phyloP scores from a whole-genome alignment of 169 alveolate genomes.

The Babesia ovata region DNA sequence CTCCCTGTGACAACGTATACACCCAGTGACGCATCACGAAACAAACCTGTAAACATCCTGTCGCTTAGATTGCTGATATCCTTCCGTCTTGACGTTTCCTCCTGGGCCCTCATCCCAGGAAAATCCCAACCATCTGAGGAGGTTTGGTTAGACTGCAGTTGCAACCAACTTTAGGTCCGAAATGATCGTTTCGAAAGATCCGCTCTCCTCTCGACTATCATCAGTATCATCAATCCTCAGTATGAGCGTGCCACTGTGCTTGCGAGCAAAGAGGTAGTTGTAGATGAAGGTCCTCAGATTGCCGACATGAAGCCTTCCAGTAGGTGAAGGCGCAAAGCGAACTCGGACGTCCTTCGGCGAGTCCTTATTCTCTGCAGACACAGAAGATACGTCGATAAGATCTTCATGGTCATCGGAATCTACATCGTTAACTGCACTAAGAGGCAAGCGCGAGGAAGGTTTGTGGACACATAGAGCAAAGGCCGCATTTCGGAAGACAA shows the following conservation, averaged over 20 bases:
- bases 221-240: conserved; percentile 85
- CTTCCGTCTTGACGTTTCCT: conserved; percentile 70
- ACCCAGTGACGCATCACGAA: not conserved
- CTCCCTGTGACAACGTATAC: conserved; percentile 47
- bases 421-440: too few species aligned
- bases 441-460: too few species aligned
- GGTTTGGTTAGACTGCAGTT: not conserved
- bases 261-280: conserved; percentile 73
- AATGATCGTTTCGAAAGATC: conserved; percentile 63
- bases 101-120: conserved; percentile 83
- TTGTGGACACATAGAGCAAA: too few species aligned
- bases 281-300: conserved; percentile 81
- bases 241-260: conserved; percentile 68
- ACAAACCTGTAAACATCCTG: conserved; percentile 66
- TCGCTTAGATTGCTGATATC: conserved; percentile 81
- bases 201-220: conserved; percentile 48
- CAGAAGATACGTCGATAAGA: not conserved
- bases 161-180: conserved; percentile 69
- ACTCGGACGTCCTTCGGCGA: conserved; percentile 37
- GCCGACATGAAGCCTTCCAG: conserved; percentile 83
- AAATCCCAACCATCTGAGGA: conserved; percentile 79
- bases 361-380: not conserved
- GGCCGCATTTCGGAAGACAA: too few species aligned
- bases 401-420: too few species aligned
- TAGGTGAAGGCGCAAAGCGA: conserved; percentile 77